Evolutionary conservation across 495 filamentous ascomycete species (phyloP).

Genomic region (Neurospora terricola): DNA sequence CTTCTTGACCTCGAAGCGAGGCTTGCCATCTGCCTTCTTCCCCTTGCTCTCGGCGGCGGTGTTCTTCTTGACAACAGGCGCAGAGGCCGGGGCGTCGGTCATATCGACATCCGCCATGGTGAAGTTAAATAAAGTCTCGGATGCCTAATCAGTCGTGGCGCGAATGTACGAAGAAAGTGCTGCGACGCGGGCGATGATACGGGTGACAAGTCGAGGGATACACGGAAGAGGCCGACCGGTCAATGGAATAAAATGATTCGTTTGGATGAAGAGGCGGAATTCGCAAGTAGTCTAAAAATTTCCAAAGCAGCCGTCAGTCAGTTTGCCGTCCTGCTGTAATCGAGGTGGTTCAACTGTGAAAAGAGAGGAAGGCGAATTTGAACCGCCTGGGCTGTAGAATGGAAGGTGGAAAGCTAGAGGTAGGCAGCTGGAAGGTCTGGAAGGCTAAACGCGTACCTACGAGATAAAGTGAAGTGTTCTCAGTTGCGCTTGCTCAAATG

Average conservation of each 20-base stretch:
- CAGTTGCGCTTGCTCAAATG: not conserved
- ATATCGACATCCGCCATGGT: conserved; percentile 94
- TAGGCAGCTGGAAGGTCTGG: not conserved
- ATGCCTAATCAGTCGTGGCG: not conserved
- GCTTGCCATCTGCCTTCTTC: conserved; percentile 59
- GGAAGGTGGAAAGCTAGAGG: not conserved
- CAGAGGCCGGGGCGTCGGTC: conserved; percentile 67
- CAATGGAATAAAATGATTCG: not conserved
- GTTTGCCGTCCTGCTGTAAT: not conserved
- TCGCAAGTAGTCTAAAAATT: not conserved
- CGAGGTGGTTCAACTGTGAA: not conserved
- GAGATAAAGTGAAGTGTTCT: not conserved
- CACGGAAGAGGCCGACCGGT: not conserved
- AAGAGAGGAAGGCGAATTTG: not conserved
- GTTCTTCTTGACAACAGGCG: conserved; percentile 48
- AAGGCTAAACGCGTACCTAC: not conserved
- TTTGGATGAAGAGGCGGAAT: not conserved
- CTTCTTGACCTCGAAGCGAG: conserved; percentile 98
- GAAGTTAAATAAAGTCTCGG: not conserved
- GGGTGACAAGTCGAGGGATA: not conserved
- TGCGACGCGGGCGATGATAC: not conserved
- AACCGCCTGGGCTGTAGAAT: not conserved
- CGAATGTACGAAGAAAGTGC: not conserved
- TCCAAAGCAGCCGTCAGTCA: not conserved
- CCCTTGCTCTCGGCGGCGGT: conserved; percentile 38